Percentiles rank a stretch among this genome's conserved stretches.
phyloP scores from a whole-genome alignment of 208 protist species.

The Trypanosoma cruzi region DNA sequence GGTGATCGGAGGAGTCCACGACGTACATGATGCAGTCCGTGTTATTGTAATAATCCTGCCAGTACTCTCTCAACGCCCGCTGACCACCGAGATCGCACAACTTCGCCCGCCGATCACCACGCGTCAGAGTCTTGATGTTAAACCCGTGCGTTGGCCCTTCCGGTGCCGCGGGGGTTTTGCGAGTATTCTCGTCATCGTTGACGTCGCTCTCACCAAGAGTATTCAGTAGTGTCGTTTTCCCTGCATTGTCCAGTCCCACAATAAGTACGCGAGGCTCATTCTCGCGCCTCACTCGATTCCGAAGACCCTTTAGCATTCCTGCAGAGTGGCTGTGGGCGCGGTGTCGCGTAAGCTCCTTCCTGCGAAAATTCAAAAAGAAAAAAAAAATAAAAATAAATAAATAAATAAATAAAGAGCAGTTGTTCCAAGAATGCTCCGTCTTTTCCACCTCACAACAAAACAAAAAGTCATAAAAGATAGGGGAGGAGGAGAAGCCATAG shows the following conservation, averaged over 20 bases:
- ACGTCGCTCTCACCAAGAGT: conserved; percentile 71
- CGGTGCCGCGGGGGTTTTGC: conserved; percentile 66
- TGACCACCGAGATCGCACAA: conserved; percentile 99
- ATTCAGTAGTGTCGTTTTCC: conserved; percentile 97
- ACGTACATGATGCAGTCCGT: conserved; percentile 98
- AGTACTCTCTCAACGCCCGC: conserved; percentile 97
- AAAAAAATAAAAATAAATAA: background rate
- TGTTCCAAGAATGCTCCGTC: background rate
- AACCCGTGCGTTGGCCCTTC: conserved; percentile 99
- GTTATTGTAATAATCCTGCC: conserved; percentile 98
- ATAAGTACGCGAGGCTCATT: conserved; percentile 95
- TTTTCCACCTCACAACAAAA: background rate
- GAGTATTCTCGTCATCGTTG: conserved; percentile 42
- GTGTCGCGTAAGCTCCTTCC: conserved; percentile 3
- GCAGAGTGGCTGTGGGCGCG: conserved; percentile 4
- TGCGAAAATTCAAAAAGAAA: conserved; percentile 4
- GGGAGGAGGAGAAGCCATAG: background rate
- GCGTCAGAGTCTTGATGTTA: conserved; percentile 98
- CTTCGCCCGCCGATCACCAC: conserved; percentile 95
- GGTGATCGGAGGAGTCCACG: conserved; percentile 94
- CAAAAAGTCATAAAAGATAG: no score
- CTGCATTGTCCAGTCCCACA: conserved; percentile 95
- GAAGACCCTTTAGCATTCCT: conserved; percentile 81
- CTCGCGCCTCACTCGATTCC: conserved; percentile 89
- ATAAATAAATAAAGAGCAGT: background rate